Evolutionary conservation across 1,139 yeast species (phyloP).

Genomic region (Pichia sp.): DNA sequence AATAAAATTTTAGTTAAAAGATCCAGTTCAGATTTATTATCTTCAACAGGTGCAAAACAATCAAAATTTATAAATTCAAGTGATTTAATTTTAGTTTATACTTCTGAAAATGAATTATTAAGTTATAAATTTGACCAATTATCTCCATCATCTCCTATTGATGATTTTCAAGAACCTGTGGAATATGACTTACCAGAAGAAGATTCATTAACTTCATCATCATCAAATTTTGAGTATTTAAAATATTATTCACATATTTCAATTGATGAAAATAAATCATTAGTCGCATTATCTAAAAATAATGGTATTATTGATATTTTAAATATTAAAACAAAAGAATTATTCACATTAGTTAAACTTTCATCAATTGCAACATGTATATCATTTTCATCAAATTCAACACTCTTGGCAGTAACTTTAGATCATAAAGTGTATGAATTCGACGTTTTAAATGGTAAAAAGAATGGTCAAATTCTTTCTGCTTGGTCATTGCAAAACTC

Average conservation of each 20-base stretch:
- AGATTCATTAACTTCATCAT: conserved; percentile 25
- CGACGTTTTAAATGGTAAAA: conserved; percentile 27
- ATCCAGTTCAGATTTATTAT: conserved; percentile 46
- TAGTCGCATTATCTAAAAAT: conserved; percentile 52
- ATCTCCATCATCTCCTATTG: conserved; percentile 34
- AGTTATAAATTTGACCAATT: conserved; percentile 38
- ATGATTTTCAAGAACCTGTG: conserved; percentile 24
- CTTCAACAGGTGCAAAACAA: conserved; percentile 49
- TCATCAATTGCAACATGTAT: conserved; percentile 55
- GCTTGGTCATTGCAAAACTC: conserved; percentile 78
- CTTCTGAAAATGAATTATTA: conserved; percentile 54
- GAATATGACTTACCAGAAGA: conserved; percentile 33
- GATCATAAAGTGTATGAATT: conserved; percentile 76
- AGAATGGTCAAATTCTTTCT: conserved; percentile 34
- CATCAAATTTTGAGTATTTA: conserved; percentile 27
- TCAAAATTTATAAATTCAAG: conserved; percentile 38
- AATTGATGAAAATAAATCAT: conserved; percentile 39
- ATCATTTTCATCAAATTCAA: conserved; percentile 39
- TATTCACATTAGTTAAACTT: conserved; percentile 33
- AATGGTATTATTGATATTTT: conserved; percentile 63
- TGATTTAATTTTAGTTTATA: conserved; percentile 47
- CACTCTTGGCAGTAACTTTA: conserved; percentile 61
- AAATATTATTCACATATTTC: conserved; percentile 45
- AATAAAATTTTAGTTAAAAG: conserved; percentile 47
- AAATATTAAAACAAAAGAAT: conserved; percentile 27